These are phyloP conservation scores for Fusarium protoensiforme DNA, from an alignment of 2,329 filamentous ascomycete species.

Conservation along the genomic window DNA sequence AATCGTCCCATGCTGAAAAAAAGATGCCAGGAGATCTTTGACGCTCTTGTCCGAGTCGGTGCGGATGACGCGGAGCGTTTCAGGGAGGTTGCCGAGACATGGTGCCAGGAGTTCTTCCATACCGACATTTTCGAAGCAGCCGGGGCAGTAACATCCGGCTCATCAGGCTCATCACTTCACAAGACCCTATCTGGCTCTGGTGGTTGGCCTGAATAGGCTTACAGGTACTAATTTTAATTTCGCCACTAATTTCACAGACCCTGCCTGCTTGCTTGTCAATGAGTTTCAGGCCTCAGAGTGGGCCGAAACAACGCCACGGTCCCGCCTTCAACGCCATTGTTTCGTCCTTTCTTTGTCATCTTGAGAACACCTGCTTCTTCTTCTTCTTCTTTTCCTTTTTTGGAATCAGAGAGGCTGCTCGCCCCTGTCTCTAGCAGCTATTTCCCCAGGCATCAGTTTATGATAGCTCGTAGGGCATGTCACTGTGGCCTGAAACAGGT, in stretches of 20 bases:
- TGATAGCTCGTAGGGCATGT: too few species aligned
- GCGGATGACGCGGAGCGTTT: background rate
- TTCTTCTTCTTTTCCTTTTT: background rate
- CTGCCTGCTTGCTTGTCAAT: background rate
- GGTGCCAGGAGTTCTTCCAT: background rate
- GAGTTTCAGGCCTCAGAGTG: background rate
- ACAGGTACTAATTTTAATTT: background rate
- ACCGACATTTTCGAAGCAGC: too few species aligned
- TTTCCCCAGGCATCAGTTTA: background rate
- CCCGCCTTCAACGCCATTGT: background rate
- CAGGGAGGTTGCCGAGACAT: background rate
- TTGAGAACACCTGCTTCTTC: background rate
- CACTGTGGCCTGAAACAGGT: background rate
- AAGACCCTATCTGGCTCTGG: too few species aligned
- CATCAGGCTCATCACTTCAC: too few species aligned
- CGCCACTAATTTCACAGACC: background rate
- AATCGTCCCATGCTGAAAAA: background rate
- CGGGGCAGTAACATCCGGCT: too few species aligned
- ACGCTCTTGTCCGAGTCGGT: background rate
- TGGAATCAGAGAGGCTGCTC: background rate
- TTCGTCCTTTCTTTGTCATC: background rate
- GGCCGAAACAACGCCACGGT: background rate
- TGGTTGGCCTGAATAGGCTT: too few species aligned
- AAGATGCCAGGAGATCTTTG: background rate
- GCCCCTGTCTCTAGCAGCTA: background rate